These are phyloP conservation scores for Kodamaea nitidulidarum DNA, from an alignment of 805 yeast species.

Conservation along the genomic window DNA sequence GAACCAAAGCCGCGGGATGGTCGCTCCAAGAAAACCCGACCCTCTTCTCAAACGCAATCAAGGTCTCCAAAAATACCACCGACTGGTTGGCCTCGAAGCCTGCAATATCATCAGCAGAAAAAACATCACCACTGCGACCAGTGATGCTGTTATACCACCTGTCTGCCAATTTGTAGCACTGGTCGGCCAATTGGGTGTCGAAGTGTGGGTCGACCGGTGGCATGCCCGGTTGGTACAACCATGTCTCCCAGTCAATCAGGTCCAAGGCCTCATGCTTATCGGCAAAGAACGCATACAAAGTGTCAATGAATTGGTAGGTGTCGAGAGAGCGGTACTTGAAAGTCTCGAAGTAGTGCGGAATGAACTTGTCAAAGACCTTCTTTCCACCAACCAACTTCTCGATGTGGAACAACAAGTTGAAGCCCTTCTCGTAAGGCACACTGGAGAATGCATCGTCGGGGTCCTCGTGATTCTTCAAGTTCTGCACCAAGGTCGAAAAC, in stretches of 20 bases:
- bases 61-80: constrained; percentile 71
- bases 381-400: constrained; percentile 67
- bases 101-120: constrained; percentile 48
- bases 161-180: constrained; percentile 61
- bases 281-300: constrained; percentile 62
- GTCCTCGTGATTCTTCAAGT: constrained; percentile 55
- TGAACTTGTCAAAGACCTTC: constrained; percentile 69
- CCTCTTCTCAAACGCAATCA: constrained; percentile 47
- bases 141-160: constrained; percentile 48
- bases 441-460: constrained; percentile 32
- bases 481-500: constrained; percentile 64
- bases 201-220: constrained; percentile 80
- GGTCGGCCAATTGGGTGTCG: constrained; percentile 73
- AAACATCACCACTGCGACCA: constrained; percentile 21
- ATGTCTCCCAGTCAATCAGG: constrained; percentile 75
- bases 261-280: constrained; percentile 53
- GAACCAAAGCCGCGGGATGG: constrained; percentile 29
- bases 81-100: constrained; percentile 70
- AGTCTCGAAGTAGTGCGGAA: constrained; percentile 69
- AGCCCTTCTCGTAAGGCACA: constrained; percentile 37
- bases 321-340: constrained; percentile 72
- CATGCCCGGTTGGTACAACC: constrained; percentile 81
- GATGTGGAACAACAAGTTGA: constrained; percentile 53
- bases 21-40: constrained; percentile 35
- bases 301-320: constrained; percentile 74